phyloP scores from a whole-genome alignment of 106 monocot genomes.

The Dioscorea zingiberensis region DNA sequence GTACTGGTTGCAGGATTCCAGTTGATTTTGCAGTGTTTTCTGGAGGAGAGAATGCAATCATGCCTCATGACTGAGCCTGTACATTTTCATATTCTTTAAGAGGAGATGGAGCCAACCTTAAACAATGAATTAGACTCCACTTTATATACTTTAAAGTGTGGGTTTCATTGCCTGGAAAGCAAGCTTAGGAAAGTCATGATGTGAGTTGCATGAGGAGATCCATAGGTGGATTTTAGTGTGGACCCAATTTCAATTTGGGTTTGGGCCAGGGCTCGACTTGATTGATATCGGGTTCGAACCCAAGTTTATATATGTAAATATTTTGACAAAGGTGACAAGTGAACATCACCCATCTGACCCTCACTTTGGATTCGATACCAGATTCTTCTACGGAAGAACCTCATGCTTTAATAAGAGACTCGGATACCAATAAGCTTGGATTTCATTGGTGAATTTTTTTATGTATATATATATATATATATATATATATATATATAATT shows the following conservation, averaged over 20 bases:
- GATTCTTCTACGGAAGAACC: no score
- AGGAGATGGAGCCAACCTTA: background rate
- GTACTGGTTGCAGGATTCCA: slow-evolving; percentile 7
- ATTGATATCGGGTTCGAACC: background rate
- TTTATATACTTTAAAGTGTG: background rate
- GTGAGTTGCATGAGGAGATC: background rate
- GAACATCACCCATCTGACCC: no score
- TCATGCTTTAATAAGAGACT: no score
- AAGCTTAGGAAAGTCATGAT: background rate
- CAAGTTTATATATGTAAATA: background rate
- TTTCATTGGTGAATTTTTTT: no score
- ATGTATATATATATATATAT: no score
- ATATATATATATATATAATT: no score
- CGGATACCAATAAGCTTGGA: no score
- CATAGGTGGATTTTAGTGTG: background rate
- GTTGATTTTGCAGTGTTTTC: background rate
- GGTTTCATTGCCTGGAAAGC: background rate
- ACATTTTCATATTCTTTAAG: background rate
- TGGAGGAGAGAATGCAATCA: slow-evolving; percentile 8
- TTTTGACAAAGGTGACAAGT: no score
- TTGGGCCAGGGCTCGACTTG: background rate
- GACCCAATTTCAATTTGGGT: background rate
- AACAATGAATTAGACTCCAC: background rate
- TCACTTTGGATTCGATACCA: no score
- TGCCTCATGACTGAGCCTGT: slow-evolving; percentile 2